Evolutionary conservation across 495 filamentous ascomycete species (phyloP), one percentile per base, ranked within the genome.

Genomic region (Apodospora peruviana): DNA sequence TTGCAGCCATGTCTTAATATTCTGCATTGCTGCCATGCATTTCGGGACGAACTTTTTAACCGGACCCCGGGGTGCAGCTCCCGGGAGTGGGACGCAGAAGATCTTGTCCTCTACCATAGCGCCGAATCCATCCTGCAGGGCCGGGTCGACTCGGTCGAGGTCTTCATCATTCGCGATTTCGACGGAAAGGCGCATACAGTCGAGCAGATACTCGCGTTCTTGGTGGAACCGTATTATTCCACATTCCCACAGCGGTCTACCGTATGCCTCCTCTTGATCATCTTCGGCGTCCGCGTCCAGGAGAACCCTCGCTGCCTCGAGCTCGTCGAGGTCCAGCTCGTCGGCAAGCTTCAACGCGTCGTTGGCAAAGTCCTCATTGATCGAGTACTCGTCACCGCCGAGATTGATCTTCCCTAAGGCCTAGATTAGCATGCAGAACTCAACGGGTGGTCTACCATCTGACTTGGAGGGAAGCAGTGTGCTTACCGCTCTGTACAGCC

Each of bases 331-430:
- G 55, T 95, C 80, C 45, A 96, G 74, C 20, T 83, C 83, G 68
- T 97, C 91, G 43, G 91, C 88, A 32, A 97, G 67, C 60, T 87
- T 77, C 16, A 91, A 72, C 27, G 84, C 76, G 46, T 82, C 77
- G 64, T 94, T 82, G 64, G 89, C 78, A 64, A 97, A 97, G 56
- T 91, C 83, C 35, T 84, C 73, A 61, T 95, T 96, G 62, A 97
- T 70, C n/a, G 77, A 57, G 62, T 89, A 96, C 56, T 90, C 81
- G 8, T 77, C 76, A 48, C 84, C 84, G 54, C 78, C 76, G 48
- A 93, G 60, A 16, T 69, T 78, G 47, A 96, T 72, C 57, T 85
- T 85, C 19, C 87, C 88, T 91, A 46, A 39, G 48, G 14, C 38
- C 9, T 38, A 22, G 40, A 65, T 80, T 53, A 82, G 71, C 53